Percentiles rank a stretch among this genome's conserved stretches.
These are phyloP conservation scores for Tilletiaria anomala DNA, from an alignment of 1,284 basidiomycete species.

Conservation along the genomic window DNA sequence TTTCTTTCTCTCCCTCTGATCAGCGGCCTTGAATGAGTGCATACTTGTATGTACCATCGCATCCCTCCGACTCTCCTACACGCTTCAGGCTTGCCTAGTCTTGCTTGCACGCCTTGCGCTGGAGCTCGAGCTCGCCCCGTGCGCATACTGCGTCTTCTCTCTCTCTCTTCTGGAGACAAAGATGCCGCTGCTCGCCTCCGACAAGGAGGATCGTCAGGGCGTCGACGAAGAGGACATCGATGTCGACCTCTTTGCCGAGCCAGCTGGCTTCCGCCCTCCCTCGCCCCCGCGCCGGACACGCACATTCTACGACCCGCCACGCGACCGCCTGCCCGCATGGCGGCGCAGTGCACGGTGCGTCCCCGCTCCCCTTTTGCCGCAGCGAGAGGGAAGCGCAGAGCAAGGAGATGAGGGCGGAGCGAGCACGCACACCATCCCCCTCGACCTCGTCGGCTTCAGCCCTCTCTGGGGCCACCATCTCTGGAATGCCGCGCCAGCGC, in stretches of 20 bases:
- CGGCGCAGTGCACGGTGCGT: not conserved
- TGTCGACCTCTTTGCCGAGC: constrained; percentile 32
- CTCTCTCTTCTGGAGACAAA: too few species aligned
- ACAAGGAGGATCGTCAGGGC: not conserved
- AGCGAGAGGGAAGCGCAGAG: constrained; percentile 5
- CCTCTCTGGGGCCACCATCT: constrained; percentile 82
- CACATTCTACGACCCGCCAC: constrained; percentile 11
- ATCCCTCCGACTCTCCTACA: too few species aligned
- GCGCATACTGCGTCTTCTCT: too few species aligned
- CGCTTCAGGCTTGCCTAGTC: too few species aligned
- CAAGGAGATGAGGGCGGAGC: not conserved
- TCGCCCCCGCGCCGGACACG: constrained; percentile 27
- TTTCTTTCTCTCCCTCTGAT: too few species aligned
- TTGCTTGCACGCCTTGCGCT: too few species aligned
- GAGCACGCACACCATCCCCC: constrained; percentile 41
- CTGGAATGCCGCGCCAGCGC: constrained; percentile 47
- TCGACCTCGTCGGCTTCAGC: constrained; percentile 69
- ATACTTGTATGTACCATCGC: too few species aligned
- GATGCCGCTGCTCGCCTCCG: not conserved
- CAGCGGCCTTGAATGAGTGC: too few species aligned
- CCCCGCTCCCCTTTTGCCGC: constrained; percentile 8
- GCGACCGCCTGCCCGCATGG: not conserved
- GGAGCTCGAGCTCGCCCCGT: too few species aligned
- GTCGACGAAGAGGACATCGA: constrained; percentile 5
- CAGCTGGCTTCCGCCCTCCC: constrained; percentile 28